These are phyloP conservation scores for Haematococcus lacustris DNA, from an alignment of 139 green algal species.

Conservation along the genomic window DNA sequence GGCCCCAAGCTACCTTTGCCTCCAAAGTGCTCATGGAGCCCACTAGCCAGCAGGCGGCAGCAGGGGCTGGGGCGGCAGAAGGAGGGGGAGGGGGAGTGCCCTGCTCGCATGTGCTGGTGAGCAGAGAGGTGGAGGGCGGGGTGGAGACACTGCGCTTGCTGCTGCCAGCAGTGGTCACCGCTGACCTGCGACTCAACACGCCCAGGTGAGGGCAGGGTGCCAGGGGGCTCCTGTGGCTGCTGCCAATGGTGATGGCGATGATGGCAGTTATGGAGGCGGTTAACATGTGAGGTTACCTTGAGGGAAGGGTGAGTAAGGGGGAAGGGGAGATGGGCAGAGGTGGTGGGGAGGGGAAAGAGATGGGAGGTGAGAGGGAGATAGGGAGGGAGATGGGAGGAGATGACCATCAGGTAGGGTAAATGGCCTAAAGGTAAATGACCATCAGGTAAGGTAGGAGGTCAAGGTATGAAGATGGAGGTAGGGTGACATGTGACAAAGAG, in stretches of 20 bases:
- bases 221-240: background rate
- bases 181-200: conserved; percentile 88
- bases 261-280: no score
- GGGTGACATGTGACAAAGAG: background rate
- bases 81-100: background rate
- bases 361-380: background rate
- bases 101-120: conserved; percentile 27
- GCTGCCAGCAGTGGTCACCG: conserved; percentile 84
- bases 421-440: background rate
- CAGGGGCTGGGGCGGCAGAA: background rate
- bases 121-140: conserved; percentile 81
- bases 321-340: background rate
- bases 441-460: no score
- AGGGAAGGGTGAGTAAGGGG: background rate
- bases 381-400: background rate
- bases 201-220: conserved; percentile 47
- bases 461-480: no score
- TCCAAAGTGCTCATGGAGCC: conserved; percentile 70
- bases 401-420: no score
- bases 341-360: no score
- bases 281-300: background rate
- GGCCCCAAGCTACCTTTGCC: conserved; percentile 90
- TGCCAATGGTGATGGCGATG: background rate
- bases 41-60: conserved; percentile 7
- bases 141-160: conserved; percentile 56